Base-by-base conservation (phyloP, 306 rosid species). In the Phaseolus lunatus region DNA sequence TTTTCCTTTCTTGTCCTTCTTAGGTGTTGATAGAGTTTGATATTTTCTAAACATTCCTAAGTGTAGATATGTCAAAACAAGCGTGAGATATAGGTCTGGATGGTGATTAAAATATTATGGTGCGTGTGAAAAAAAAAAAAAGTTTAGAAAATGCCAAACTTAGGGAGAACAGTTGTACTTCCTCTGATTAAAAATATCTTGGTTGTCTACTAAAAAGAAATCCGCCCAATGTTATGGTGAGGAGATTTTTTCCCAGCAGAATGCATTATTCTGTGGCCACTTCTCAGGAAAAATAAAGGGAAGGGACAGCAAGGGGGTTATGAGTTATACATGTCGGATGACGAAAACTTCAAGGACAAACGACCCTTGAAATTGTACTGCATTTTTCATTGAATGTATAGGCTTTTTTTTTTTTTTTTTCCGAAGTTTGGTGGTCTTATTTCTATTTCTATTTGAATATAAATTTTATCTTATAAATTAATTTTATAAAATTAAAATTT, bases 261-360 rank as follows among this genome's bases (percentile, higher is more conserved):
- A 11, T 65, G 31, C 31, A 65, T 19, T 65, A 19, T 19, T 41
- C 20, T 41, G 33, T 41, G 29, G 19, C 41, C 52, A 39, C 50
- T 65, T 65, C 18, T 39, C 31, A 39, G n/a, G 49, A 1, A 35
- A 31, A 35, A 3, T 18, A 18, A 64, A 64, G 10, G 15, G 24
- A 8, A 33, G 44, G 18, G 16, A 62, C 68, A 9, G 68, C 15
- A 7, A n/a, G 68, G 5, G 7, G 27, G 70, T 18, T 35, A 62
- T 2, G 24, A 33, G 45, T 18, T 62, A 8, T 23, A 33, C 49
- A 18, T 64, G 70, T 66, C 71, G 71, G 71, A 16, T 39, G 71
- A 66, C 11, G 5, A 22, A 66, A 65, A 29, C 11, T 66, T 66
- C 9, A 64, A 19, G 29, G 49, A 9, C 69, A 33, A 18, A 33